These are phyloP conservation scores for Rhodosporidiobolus odoratus DNA, from an alignment of 768 basidiomycete species.

Conservation along the genomic window DNA sequence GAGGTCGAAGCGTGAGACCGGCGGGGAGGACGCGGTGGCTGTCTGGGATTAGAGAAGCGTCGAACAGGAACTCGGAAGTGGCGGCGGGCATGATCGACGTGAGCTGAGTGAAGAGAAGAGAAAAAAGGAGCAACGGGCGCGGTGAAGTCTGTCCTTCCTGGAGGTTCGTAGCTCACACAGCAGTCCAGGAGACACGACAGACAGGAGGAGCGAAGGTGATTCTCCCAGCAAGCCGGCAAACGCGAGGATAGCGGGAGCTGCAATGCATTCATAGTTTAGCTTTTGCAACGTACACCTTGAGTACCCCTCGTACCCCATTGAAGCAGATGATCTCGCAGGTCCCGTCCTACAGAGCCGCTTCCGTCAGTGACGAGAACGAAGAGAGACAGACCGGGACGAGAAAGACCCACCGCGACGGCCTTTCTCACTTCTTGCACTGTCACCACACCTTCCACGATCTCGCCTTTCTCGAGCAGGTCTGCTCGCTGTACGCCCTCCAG, in stretches of 20 bases:
- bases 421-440: not conserved
- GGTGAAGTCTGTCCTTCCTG: too few species aligned
- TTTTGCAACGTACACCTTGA: slow-evolving; percentile 1
- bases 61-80: slow-evolving; percentile 4
- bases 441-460: slow-evolving; percentile 4
- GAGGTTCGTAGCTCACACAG: too few species aligned
- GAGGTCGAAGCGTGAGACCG: slow-evolving; percentile 61
- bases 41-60: slow-evolving; percentile 8
- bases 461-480: slow-evolving; percentile 25
- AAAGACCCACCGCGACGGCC: not conserved
- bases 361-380: not conserved
- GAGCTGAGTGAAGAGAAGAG: not conserved
- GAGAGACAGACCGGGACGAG: not conserved
- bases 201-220: too few species aligned
- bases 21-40: slow-evolving; percentile 1
- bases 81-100: slow-evolving; percentile 2
- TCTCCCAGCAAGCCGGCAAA: too few species aligned
- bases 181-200: too few species aligned
- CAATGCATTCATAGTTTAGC: not conserved
- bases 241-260: not conserved
- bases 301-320: slow-evolving; percentile 31
- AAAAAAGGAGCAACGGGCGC: not conserved
- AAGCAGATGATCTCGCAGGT: slow-evolving; percentile 26
- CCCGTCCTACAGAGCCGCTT: not conserved
- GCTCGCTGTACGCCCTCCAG: slow-evolving; percentile 17